Percentiles rank a stretch among this genome's conserved stretches.
These are phyloP conservation scores for Rhododendron mucronatum DNA, from an alignment of 148 eudicot species.

Conservation along the genomic window DNA sequence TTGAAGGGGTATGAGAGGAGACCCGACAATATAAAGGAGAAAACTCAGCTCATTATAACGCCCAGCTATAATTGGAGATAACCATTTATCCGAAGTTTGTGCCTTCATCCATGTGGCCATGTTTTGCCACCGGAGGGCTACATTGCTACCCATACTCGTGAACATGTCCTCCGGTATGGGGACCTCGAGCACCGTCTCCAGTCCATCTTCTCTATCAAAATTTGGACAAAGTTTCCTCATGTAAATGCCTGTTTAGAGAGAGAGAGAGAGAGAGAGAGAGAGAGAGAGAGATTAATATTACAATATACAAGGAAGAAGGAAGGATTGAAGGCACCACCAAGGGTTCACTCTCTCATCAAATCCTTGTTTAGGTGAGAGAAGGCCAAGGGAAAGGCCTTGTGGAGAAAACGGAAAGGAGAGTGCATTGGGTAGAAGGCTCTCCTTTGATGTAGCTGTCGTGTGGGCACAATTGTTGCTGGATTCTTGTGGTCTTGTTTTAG, in stretches of 20 bases:
- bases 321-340: background rate
- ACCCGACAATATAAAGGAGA: conserved; percentile 70
- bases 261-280: background rate
- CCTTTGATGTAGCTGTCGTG: conserved; percentile 32
- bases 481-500: background rate
- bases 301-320: background rate
- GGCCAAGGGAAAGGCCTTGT: background rate
- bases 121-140: conserved; percentile 65
- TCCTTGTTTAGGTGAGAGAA: background rate
- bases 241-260: background rate
- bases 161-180: conserved; percentile 97
- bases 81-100: conserved; percentile 76
- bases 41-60: conserved; percentile 85
- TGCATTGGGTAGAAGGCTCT: conserved; percentile 16
- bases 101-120: conserved; percentile 97
- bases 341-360: background rate
- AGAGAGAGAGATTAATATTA: background rate
- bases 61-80: conserved; percentile 61
- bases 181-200: conserved; percentile 88
- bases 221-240: conserved; percentile 95
- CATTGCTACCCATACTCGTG: conserved; percentile 57
- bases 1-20: conserved; percentile 91
- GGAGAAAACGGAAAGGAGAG: conserved; percentile 4
- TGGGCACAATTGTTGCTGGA: conserved; percentile 17
- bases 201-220: conserved; percentile 73